A percentile compares a stretch with the other conserved stretches of the same genome.
These are phyloP conservation scores for Colletotrichum euphorbiae DNA, from an alignment of 2,329 filamentous ascomycete species.

Conservation along the genomic window DNA sequence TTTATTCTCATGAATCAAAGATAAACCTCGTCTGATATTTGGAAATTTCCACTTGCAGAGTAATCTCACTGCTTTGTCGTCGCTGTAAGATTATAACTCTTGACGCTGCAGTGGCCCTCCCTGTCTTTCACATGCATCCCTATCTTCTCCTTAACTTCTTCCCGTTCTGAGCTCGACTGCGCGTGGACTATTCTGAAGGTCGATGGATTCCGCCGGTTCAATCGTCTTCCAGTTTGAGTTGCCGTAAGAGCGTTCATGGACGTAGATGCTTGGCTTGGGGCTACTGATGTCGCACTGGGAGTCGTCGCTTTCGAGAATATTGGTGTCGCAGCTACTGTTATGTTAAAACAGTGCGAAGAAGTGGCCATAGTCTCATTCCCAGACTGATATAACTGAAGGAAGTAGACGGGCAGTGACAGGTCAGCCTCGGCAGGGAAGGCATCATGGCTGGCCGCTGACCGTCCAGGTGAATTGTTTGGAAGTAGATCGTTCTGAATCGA, in stretches of 20 bases:
- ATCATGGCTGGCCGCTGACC: background rate
- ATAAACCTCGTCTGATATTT: too few relatives aligned
- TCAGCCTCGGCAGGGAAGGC: background rate
- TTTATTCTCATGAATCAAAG: background rate
- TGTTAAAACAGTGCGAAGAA: background rate
- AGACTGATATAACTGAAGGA: background rate
- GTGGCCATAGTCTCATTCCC: background rate
- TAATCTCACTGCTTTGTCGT: too few relatives aligned
- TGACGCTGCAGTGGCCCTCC: too few relatives aligned
- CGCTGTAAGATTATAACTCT: too few relatives aligned
- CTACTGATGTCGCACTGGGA: background rate
- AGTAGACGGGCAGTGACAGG: background rate
- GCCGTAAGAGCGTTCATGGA: background rate
- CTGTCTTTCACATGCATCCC: too few relatives aligned
- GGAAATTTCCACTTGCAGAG: too few relatives aligned
- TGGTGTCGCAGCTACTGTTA: background rate
- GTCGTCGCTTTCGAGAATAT: too few relatives aligned
- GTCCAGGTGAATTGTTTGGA: background rate
- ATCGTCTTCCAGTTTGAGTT: background rate
- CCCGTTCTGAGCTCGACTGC: too few relatives aligned
- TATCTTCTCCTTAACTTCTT: too few relatives aligned
- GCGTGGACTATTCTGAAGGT: too few relatives aligned
- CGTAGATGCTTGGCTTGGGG: background rate
- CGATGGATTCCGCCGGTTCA: too few relatives aligned
- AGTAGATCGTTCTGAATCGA: background rate